phyloP scores from a whole-genome alignment of 192 early-diverging fungal genomes.

The Backusella luteola region DNA sequence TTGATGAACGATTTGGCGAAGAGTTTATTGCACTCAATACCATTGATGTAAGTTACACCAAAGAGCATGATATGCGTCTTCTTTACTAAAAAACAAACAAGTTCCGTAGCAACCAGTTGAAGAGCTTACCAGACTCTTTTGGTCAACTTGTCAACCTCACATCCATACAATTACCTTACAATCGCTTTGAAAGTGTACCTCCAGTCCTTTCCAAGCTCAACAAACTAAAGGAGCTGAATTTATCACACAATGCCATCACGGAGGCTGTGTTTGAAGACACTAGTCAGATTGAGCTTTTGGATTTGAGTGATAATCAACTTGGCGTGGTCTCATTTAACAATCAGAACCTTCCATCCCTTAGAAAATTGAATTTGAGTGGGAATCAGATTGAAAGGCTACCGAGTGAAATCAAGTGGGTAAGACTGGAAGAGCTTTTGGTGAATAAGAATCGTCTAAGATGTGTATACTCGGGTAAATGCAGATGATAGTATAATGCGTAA shows the following conservation, averaged over 20 bases:
- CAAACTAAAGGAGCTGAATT: constrained; percentile 41
- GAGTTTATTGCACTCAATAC: constrained; percentile 47
- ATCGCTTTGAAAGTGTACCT: constrained; percentile 45
- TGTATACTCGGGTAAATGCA: background rate
- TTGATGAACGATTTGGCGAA: constrained; percentile 45
- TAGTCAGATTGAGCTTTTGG: background rate
- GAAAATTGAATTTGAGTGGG: constrained; percentile 8
- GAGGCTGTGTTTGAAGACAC: background rate
- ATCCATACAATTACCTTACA: constrained; percentile 42
- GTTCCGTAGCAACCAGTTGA: constrained; percentile 49
- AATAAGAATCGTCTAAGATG: constrained; percentile 1
- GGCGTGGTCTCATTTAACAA: background rate
- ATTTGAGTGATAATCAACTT: constrained; percentile 5
- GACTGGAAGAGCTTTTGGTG: constrained; percentile 14
- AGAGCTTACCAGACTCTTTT: constrained; percentile 40
- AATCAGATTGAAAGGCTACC: constrained; percentile 38
- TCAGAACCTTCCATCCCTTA: background rate
- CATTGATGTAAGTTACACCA: constrained; percentile 46
- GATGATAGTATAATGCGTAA: background rate
- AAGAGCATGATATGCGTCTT: background rate
- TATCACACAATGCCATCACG: constrained; percentile 26
- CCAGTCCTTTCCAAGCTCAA: constrained; percentile 30
- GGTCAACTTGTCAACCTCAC: constrained; percentile 32
- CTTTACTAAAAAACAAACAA: constrained; percentile 8
- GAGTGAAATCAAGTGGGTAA: background rate